A percentile compares a stretch with the other conserved stretches of the same genome.
Evolutionary conservation across 2,329 filamentous ascomycete genomes (phyloP).

Genomic region (Fusarium coicis): DNA sequence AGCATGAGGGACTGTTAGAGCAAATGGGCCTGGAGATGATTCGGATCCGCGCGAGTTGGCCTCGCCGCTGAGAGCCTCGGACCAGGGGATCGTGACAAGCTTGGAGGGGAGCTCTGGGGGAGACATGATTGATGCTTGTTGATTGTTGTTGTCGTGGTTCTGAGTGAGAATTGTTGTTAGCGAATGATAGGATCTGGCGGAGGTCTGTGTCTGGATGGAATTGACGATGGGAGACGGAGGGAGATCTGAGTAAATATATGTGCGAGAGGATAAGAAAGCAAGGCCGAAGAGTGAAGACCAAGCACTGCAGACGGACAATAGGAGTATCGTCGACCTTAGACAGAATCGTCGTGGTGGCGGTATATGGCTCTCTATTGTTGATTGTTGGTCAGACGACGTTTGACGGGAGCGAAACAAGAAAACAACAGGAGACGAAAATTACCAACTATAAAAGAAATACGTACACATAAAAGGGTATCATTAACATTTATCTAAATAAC

Average conservation of each 20-base stretch:
- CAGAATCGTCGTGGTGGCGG: neutral
- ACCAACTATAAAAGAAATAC: neutral
- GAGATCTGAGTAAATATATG: neutral
- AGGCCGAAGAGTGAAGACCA: neutral
- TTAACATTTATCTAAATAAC: conserved; percentile 15
- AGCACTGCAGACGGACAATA: neutral
- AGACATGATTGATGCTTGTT: conserved; percentile 1
- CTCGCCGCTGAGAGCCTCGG: neutral
- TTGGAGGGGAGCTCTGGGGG: conserved; percentile 13
- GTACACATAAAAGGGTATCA: conserved; percentile 38
- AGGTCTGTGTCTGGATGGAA: neutral
- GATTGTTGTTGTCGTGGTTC: neutral
- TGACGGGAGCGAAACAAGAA: neutral
- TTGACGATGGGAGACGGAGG: neutral
- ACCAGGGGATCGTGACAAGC: conserved; percentile 31
- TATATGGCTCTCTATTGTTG: neutral
- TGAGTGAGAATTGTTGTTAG: neutral
- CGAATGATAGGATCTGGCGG: neutral
- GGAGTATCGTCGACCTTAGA: neutral
- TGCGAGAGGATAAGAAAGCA: neutral
- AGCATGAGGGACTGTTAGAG: conserved; percentile 18
- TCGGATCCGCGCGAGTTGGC: neutral
- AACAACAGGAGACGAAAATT: neutral
- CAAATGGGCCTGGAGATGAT: conserved; percentile 3
- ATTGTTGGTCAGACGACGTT: neutral